phyloP scores from a whole-genome alignment of 1,139 yeast species.

The Martiniozyma asiatica region DNA sequence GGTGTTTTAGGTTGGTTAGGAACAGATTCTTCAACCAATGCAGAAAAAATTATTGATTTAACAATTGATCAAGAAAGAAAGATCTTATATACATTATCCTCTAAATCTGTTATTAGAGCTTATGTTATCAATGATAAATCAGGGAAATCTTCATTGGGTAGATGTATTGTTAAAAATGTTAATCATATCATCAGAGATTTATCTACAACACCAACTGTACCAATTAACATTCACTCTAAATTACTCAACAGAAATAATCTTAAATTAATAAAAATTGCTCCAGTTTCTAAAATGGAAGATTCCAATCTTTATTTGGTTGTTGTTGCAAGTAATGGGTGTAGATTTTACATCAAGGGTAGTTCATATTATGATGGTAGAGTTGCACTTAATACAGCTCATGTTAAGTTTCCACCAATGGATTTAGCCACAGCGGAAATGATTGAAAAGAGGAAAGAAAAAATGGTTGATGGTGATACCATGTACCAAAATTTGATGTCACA shows the following conservation, averaged over 20 bases:
- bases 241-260: conserved; percentile 24
- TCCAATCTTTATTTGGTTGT: conserved; percentile 68
- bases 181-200: conserved; percentile 43
- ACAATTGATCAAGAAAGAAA: conserved; percentile 69
- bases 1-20: conserved; percentile 18
- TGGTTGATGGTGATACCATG: conserved; percentile 21
- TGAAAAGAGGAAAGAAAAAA: conserved; percentile 25
- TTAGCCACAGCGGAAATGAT: conserved; percentile 44
- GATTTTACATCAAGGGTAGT: conserved; percentile 55
- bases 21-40: conserved; percentile 12
- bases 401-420: conserved; percentile 69
- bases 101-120: conserved; percentile 71
- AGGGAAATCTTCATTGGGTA: conserved; percentile 19
- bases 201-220: conserved; percentile 31
- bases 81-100: conserved; percentile 70
- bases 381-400: conserved; percentile 38
- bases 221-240: conserved; percentile 22
- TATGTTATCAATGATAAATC: conserved; percentile 33
- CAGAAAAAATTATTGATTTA: conserved; percentile 51
- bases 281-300: conserved; percentile 54
- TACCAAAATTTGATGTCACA: conserved; percentile 3
- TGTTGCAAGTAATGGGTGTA: conserved; percentile 74
- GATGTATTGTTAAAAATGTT: conserved; percentile 32
- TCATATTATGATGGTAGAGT: conserved; percentile 22
- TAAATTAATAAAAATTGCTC: conserved; percentile 51